Conservation (phyloP, 75 land plant genomes). For the Sequoiadendron giganteum region DNA sequence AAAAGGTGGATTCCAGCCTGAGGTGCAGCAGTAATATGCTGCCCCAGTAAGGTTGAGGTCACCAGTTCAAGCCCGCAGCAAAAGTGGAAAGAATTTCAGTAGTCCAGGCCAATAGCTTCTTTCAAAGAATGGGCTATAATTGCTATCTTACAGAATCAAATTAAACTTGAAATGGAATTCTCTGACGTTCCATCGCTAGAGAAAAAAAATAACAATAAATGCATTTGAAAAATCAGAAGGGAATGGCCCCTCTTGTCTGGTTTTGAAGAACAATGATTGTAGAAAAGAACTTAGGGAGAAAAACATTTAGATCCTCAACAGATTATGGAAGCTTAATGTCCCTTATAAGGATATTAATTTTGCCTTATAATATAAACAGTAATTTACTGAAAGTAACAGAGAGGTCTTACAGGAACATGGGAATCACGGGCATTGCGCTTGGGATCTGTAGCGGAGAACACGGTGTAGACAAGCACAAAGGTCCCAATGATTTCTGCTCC, state of each 20-base stretch:
- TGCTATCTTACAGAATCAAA: not conserved
- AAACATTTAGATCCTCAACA: too few relatives aligned
- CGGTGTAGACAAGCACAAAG: constrained; percentile 25
- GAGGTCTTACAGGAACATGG: constrained; percentile 27
- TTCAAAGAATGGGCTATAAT: not conserved
- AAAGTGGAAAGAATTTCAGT: too few relatives aligned
- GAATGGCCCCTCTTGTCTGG: not conserved
- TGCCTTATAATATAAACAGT: not conserved
- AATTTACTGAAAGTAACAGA: not conserved
- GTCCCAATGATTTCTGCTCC: constrained; percentile 47
- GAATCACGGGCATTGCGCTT: constrained; percentile 29
- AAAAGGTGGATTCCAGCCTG: too few relatives aligned
- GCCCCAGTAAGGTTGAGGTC: too few relatives aligned
- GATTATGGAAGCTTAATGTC: too few relatives aligned
- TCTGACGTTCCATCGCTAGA: not conserved
- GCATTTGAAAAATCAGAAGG: not conserved
- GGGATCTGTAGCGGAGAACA: constrained; percentile 28
- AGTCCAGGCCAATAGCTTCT: not conserved
- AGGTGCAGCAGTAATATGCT: too few relatives aligned
- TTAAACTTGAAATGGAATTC: not conserved
- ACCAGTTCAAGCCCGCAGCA: too few relatives aligned
- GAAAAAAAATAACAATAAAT: not conserved
- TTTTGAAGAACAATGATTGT: not conserved
- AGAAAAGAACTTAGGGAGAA: too few relatives aligned
- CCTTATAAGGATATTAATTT: not conserved